A percentile compares a stretch with the other conserved stretches of the same genome.
Conservation (phyloP, 495 filamentous ascomycete species). For the Talaromyces trachyspermus region DNA sequence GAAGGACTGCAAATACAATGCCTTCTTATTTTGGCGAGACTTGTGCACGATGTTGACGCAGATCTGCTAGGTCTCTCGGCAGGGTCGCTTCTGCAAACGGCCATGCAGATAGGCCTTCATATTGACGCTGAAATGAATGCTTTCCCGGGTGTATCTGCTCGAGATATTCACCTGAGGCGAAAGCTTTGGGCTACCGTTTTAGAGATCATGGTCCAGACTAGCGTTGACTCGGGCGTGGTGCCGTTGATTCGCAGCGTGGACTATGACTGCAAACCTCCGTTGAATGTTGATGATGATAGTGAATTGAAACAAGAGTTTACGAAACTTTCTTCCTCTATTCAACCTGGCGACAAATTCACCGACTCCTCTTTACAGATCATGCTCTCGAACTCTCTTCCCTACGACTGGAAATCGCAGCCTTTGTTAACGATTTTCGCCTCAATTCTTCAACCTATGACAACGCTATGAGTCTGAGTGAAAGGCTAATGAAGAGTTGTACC, state of each 20-base stretch:
- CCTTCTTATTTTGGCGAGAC: background rate
- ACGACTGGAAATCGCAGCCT: background rate
- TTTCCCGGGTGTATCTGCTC: slow-evolving; percentile 23
- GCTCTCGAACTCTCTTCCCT: background rate
- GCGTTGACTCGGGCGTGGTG: slow-evolving; percentile 39
- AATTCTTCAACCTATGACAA: background rate
- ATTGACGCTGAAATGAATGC: slow-evolving; percentile 37
- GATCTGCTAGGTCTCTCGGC: slow-evolving; percentile 24
- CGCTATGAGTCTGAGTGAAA: background rate
- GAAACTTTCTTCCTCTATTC: slow-evolving; percentile 2
- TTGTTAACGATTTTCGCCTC: slow-evolving; percentile 1
- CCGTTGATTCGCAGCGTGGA: slow-evolving; percentile 37
- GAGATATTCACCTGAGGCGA: slow-evolving; percentile 43
- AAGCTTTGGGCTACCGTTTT: slow-evolving; percentile 48
- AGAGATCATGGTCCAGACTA: slow-evolving; percentile 40
- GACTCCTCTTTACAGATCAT: slow-evolving; percentile 1
- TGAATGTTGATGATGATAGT: slow-evolving; percentile 42
- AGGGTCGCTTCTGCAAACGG: slow-evolving; percentile 34
- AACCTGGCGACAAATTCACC: background rate
- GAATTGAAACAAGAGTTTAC: slow-evolving; percentile 28
- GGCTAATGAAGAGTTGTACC: background rate
- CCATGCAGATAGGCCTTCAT: slow-evolving; percentile 43
- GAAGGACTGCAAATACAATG: background rate
- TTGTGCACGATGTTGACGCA: slow-evolving; percentile 1
- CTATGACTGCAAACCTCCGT: slow-evolving; percentile 41